Evolutionary conservation across 345 rosid species (phyloP), one percentile per base, ranked within the genome.

Genomic region (Citrus inodora): DNA sequence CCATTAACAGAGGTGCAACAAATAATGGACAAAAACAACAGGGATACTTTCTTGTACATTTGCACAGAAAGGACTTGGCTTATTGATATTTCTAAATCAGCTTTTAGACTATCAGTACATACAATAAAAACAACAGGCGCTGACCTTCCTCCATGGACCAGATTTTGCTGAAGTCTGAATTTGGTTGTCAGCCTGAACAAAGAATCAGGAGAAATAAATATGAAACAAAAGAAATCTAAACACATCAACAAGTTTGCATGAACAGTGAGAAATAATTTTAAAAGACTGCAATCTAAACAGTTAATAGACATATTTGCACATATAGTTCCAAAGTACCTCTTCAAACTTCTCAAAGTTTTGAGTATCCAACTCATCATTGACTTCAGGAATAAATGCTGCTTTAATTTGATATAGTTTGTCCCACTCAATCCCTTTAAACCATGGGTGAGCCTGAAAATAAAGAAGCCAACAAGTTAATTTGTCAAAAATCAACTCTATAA

Each of bases 331-430:
- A 67, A 74, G 74, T 77, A 96, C 99, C 95, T 96, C 99, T 78
- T 96, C 99, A 83, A 96, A 96, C 78, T 96, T 96, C 83, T 94
- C 99, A 73, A 95, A 95, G 81, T 95, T 95, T 81, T 95, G 98
- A 10, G 99, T 95, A 80, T 95, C 99, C 86, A 95, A 78, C 79
- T 95, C 99, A 86, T 91, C 97, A 82, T 95, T 94, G 83, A 95
- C 99, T 91, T 92, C 88, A 7, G 99, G 98, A 78, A 91, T 90
- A 87, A 96, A 92, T 60, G 98, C 98, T 73, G 99, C 99, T 82
- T 92, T 94, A 88, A 89, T 89, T 79, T 86, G 94, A 89, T 96
- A 91, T 64, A 96, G 81, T 79, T 80, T 92, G 70, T 91, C 94
- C 99, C 99, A 94, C 79, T 94, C 93, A 38, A 89, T 81, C 48